Conservation (phyloP, 2,329 filamentous ascomycete species). For the Metarhizium anisopliae region DNA sequence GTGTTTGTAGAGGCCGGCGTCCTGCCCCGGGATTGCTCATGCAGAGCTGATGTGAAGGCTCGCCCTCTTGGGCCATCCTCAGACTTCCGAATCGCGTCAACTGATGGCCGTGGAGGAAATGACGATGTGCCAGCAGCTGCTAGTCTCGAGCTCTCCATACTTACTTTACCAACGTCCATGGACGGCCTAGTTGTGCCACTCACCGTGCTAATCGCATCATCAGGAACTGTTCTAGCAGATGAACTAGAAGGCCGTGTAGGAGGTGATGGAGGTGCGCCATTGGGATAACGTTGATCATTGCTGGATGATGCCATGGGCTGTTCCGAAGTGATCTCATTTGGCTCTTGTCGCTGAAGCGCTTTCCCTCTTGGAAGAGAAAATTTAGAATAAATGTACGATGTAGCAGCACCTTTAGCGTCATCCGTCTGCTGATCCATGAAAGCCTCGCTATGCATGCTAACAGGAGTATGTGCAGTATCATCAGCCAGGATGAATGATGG, state of each 20-base stretch:
- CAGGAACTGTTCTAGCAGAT: slow-evolving; percentile 28
- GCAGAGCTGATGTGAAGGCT: slow-evolving; percentile 25
- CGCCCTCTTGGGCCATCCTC: slow-evolving; percentile 42
- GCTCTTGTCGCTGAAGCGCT: slow-evolving; percentile 59
- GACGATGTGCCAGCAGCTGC: slow-evolving; percentile 32
- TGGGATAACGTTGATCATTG: slow-evolving; percentile 33
- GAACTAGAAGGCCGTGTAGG: slow-evolving; percentile 53
- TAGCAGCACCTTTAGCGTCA: slow-evolving; percentile 39
- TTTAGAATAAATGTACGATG: slow-evolving; percentile 80
- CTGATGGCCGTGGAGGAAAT: slow-evolving; percentile 35
- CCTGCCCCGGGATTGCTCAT: slow-evolving; percentile 31
- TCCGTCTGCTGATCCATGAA: slow-evolving; percentile 47
- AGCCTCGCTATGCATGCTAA: slow-evolving; percentile 63
- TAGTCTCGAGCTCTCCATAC: slow-evolving; percentile 32
- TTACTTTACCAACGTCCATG: slow-evolving; percentile 40
- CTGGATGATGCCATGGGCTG: slow-evolving; percentile 35
- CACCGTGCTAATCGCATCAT: slow-evolving; percentile 23
- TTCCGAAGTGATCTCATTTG: slow-evolving; percentile 50
- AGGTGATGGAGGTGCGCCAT: slow-evolving; percentile 49
- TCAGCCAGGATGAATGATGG: slow-evolving; percentile 54
- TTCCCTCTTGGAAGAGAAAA: slow-evolving; percentile 79
- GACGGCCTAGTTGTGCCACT: slow-evolving; percentile 34
- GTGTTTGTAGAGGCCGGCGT: slow-evolving; percentile 40
- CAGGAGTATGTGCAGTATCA: slow-evolving; percentile 58
- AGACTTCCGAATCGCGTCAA: slow-evolving; percentile 33